Conservation (phyloP, 371 early-diverging fungal species). For the Mortierella sp. region DNA sequence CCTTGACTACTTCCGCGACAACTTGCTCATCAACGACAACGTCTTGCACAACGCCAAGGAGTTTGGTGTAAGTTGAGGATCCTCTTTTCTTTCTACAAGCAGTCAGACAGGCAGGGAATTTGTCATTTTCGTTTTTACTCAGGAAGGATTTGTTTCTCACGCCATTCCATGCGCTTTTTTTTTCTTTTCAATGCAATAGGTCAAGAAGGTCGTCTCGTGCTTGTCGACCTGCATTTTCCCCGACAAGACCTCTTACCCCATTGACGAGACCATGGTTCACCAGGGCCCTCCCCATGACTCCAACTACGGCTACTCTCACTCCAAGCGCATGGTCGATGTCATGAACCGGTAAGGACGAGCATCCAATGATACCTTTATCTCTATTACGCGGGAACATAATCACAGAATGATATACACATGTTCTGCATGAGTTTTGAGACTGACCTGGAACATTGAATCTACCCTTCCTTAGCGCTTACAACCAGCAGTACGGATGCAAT, state of each 20-base stretch:
- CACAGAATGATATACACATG: background rate
- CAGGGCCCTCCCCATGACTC: slow-evolving; percentile 88
- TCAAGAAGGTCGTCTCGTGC: slow-evolving; percentile 89
- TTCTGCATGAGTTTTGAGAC: background rate
- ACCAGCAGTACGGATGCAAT: slow-evolving; percentile 86
- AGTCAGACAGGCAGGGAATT: background rate
- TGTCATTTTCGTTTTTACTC: background rate
- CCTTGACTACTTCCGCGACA: slow-evolving; percentile 84
- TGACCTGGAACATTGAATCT: background rate
- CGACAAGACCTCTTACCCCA: slow-evolving; percentile 89
- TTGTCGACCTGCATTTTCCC: slow-evolving; percentile 93
- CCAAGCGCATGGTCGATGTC: slow-evolving; percentile 91
- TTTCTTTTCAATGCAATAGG: slow-evolving; percentile 55
- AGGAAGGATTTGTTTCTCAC: background rate
- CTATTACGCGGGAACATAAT: background rate
- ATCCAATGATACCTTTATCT: background rate
- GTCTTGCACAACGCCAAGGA: slow-evolving; percentile 76
- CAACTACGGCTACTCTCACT: slow-evolving; percentile 92
- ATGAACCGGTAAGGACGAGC: slow-evolving; percentile 76
- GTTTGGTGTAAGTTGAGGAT: slow-evolving; percentile 65
- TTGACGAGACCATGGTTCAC: slow-evolving; percentile 92
- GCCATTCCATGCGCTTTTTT: background rate
- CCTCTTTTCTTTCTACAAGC: background rate
- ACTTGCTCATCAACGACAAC: slow-evolving; percentile 89
- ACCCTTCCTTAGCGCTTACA: slow-evolving; percentile 70